Evolutionary conservation across 352 stramenopile species (phyloP), one percentile per base, ranked within the genome.

Genomic region (Phytophthora pseudosyringae): DNA sequence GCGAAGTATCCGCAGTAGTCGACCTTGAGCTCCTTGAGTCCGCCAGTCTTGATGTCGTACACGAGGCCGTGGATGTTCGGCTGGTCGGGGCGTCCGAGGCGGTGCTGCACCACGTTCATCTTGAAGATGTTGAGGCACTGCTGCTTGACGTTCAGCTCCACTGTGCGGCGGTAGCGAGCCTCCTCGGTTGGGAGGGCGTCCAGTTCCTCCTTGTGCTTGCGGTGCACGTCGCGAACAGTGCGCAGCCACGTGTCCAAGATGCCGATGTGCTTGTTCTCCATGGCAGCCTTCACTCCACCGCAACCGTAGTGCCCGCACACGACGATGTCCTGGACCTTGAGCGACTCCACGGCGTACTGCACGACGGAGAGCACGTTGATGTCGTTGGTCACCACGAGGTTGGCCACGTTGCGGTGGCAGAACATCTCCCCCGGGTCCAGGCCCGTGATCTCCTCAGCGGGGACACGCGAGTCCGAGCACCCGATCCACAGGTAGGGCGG

Each of bases 291-390:
- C 12, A 98, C 87, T 33, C 91, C 92, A 39, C 91, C 92, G 62
- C 92, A 98, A 36, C 95, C 89, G 59, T 98, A 98, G 71, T 98
- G 90, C 3, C 92, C 92, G 54, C 86, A 96, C 9, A 98, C 83
- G 44, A 97, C 93, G 53, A 98, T 97, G 61, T 98, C 78, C 57
- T 94, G 93, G 11, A 98, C 89, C 44, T 94, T 83, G 21, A 98
- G 76, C 25, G 91, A 79, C 57, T 96, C 89, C 21, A 98, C 88
- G 8, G 88, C 91, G 60, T 88, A 92, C 55, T 92, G 79, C 25
- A 89, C 69, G 29, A 88, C 75, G 1, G 78, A 80, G 10, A 88
- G 67, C n/a, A 80, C 82, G 69, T 81, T 90, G 41, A 92, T 71
- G 51, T 90, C 79, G 64, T 87, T 88, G n/a, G 56, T 71, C 3